Base-by-base conservation (phyloP, 2,329 filamentous ascomycete species). In the Paecilomyces formosus region DNA sequence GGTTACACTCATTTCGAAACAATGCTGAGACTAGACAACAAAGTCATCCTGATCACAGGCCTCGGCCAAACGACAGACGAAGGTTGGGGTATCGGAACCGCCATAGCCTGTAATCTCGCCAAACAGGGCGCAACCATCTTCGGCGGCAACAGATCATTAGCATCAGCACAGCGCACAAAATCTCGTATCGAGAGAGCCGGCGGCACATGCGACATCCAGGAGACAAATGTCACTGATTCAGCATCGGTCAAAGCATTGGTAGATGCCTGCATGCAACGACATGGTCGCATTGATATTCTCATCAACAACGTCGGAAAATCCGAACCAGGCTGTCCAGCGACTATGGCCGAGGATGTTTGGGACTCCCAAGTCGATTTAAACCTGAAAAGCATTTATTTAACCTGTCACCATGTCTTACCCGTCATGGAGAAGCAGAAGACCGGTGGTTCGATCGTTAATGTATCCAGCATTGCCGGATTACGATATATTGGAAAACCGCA, bases 261-360 rank as follows among this genome's bases (percentile, higher is more conserved):
- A 3, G 77, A 82, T 33, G 76, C 77, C 0, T 85, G 82, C 52
- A 64, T 83, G 18, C 66, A 72, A 0, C 79, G 79, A 55, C 78
- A 83, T 59, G 80, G 81, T 11, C 76, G 80, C 15, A 80, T 85
- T 57, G 84, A 86, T 58, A 81, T 86, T 26, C 72, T 86, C 0
- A 67, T 86, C 22, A 85, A 84, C 62, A 86, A 85, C 57, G 83
- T 85, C 6, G 84, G 84, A 2, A 78, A 78, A 55, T 81, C 79
- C 1, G 81, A 84, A 58, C 77, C 76, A 0, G 82, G 82, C 0
- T 74, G 75, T 18, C 78, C 81, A 2, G 81, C 76, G 0, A 71
- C 68, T 0, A 78, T 84, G 73, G 58, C 61, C 0, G 81, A 84
- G 57, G 72, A 74, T 1, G 66, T 73, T 0, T 85, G 81, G 81